Percentiles rank a stretch among this genome's conserved stretches.
Conservation (phyloP, 108 stramenopile genomes). For the Cyclotella baltica region DNA sequence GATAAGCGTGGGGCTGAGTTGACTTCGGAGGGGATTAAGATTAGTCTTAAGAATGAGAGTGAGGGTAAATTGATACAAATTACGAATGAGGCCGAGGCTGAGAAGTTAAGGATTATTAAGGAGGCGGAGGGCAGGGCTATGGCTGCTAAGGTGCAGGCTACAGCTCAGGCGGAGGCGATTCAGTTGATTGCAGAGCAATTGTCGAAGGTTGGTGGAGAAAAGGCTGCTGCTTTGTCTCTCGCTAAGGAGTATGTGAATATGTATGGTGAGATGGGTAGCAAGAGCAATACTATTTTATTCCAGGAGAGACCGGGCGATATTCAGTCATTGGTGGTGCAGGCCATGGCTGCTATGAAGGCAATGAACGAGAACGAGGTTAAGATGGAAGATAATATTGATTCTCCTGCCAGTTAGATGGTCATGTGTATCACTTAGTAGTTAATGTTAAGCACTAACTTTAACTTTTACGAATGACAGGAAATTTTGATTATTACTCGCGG, state of each 20-base stretch:
- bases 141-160: constrained; percentile 84
- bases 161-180: constrained; percentile 92
- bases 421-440: background rate
- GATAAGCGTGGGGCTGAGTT: constrained; percentile 92
- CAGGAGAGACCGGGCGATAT: constrained; percentile 94
- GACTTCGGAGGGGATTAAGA: constrained; percentile 95
- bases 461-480: too few species aligned
- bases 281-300: constrained; percentile 98
- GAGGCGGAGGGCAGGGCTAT: constrained; percentile 95
- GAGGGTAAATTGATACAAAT: constrained; percentile 95
- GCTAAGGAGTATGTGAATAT: constrained; percentile 94
- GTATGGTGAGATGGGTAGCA: constrained; percentile 96
- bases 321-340: constrained; percentile 85
- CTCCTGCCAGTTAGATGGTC: background rate
- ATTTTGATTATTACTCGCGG: background rate
- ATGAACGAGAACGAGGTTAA: constrained; percentile 45
- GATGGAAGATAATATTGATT: constrained; percentile 27
- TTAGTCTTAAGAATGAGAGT: constrained; percentile 95
- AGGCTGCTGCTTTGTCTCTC: constrained; percentile 93
- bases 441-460: too few species aligned
- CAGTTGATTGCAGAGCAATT: constrained; percentile 70
- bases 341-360: constrained; percentile 74
- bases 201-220: constrained; percentile 70
- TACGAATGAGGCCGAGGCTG: constrained; percentile 92
- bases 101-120: constrained; percentile 76